Evolutionary conservation across 2,329 filamentous ascomycete species (phyloP).

Genomic region (Mariannaea sp.): DNA sequence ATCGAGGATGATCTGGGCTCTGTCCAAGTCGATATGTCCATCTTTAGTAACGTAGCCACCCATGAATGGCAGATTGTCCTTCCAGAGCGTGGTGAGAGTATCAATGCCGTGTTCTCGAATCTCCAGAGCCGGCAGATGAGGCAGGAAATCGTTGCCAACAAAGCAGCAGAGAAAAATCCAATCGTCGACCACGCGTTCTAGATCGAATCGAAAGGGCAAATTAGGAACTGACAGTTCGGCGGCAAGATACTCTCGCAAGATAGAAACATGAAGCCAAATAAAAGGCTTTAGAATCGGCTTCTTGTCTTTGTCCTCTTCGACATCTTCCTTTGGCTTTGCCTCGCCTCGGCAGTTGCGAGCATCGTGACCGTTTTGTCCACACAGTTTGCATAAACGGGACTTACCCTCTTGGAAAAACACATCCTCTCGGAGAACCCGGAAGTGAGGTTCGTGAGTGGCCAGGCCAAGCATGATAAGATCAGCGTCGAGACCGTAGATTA

Average conservation of each 20-base stretch:
- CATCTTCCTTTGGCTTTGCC: constrained; percentile 75
- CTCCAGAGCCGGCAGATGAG: constrained; percentile 94
- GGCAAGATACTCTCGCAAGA: constrained; percentile 90
- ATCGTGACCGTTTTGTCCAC: constrained; percentile 90
- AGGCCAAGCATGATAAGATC: constrained; percentile 98
- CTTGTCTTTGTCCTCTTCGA: constrained; percentile 81
- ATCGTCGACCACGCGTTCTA: constrained; percentile 93
- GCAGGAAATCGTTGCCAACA: constrained; percentile 97
- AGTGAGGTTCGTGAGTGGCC: constrained; percentile 96
- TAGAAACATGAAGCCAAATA: constrained; percentile 94
- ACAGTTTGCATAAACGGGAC: constrained; percentile 80
- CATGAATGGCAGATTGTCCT: constrained; percentile 88
- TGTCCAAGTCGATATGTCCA: constrained; percentile 83
- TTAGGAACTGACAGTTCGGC: constrained; percentile 84
- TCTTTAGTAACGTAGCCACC: constrained; percentile 96
- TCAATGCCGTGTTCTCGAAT: constrained; percentile 98
- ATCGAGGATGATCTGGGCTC: constrained; percentile 85
- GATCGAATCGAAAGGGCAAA: constrained; percentile 85
- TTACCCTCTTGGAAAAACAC: constrained; percentile 92
- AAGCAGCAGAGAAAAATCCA: constrained; percentile 99
- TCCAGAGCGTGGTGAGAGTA: constrained; percentile 95
- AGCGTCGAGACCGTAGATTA: constrained; percentile 96
- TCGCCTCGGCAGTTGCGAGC: constrained; percentile 83
- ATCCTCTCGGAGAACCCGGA: constrained; percentile 93
- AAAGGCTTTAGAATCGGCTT: constrained; percentile 80